Evolutionary conservation across 2,329 filamentous ascomycete genomes (phyloP), one percentile per base, ranked within the genome.

Genomic region (Penicillium sp.): DNA sequence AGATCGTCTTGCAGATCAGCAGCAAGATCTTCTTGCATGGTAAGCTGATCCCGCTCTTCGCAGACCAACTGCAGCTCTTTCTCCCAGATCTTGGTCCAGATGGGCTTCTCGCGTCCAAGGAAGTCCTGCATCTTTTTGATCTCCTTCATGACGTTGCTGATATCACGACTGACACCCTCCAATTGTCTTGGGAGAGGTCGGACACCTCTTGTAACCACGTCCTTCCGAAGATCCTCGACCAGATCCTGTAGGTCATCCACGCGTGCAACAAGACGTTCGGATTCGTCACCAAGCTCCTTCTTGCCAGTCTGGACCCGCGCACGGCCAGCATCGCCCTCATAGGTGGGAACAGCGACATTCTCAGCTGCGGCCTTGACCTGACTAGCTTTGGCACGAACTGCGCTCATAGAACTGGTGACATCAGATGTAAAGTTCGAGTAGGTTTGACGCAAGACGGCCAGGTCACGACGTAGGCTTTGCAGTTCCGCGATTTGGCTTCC

Each of bases 81-180:
- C 83, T 98, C 93, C 95, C 95, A 99, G 63, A 98, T 96, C 84
- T 97, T 97, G 54, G 92, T 97, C 93, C 95, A 99, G 56, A 97
- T 82, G 0, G 95, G 95, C 75, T 96, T 96, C 82, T 99, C 95
- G 47, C 86, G 85, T 67, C 87, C 88, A 78, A 99, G 85, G 79
- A 90, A 96, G 16, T 96, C 93, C 71, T 96, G 90, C 84, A 99
- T 89, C 78, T 90, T 93, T 83, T 91, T 95, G 61, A 99, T 86
- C 70, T 97, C 93, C 70, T 91, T 88, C 49, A 87, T 90, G 31
- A 95, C 87, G 54, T 82, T 78, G 49, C 87, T 87, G 61, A 99
- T 92, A 67, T 98, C 93, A 76, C 95, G 96, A 64, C 89, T 89
- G 21, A 97, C 93, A 37, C 81, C 81, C 76, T 98, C 95, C 46